These are phyloP conservation scores for Rutstroemia sp. DNA, from an alignment of 2,329 filamentous ascomycete species.

Conservation along the genomic window DNA sequence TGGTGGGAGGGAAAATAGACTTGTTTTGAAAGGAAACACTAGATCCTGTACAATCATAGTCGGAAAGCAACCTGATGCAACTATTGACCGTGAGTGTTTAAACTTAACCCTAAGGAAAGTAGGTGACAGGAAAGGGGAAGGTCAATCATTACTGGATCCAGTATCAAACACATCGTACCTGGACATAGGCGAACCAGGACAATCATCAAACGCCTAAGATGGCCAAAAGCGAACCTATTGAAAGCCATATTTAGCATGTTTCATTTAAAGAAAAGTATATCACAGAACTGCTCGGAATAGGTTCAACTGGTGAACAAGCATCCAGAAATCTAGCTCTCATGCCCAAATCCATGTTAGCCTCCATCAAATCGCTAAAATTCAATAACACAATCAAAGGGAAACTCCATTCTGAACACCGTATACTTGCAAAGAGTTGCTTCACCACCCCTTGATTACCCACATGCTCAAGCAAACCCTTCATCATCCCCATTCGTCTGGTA, in stretches of 20 bases:
- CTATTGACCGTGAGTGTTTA: not conserved
- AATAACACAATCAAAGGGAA: conserved; percentile 15
- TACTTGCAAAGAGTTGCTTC: conserved; percentile 28
- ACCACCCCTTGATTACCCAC: conserved; percentile 26
- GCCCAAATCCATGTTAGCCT: conserved; percentile 35
- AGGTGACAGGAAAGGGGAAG: no score
- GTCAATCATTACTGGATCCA: not conserved
- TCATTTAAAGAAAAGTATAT: conserved; percentile 4
- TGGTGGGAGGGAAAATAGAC: conserved; percentile 32
- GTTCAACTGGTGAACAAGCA: conserved; percentile 17
- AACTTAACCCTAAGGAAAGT: not conserved
- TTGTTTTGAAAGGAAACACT: conserved; percentile 13
- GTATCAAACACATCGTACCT: not conserved
- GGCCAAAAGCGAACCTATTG: conserved; percentile 8
- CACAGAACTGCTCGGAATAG: conserved; percentile 8
- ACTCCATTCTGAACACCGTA: conserved; percentile 28
- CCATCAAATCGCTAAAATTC: conserved; percentile 25
- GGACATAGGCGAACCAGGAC: not conserved
- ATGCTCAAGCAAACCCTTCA: conserved; percentile 34
- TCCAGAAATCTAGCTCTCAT: conserved; percentile 16
- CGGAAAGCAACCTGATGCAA: not conserved
- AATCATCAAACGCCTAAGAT: not conserved
- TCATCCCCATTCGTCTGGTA: conserved; percentile 73
- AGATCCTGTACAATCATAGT: not conserved
- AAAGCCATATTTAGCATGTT: conserved; percentile 13